phyloP scores from a whole-genome alignment of 1,284 basidiomycete genomes.

The Agroathelia rolfsii region DNA sequence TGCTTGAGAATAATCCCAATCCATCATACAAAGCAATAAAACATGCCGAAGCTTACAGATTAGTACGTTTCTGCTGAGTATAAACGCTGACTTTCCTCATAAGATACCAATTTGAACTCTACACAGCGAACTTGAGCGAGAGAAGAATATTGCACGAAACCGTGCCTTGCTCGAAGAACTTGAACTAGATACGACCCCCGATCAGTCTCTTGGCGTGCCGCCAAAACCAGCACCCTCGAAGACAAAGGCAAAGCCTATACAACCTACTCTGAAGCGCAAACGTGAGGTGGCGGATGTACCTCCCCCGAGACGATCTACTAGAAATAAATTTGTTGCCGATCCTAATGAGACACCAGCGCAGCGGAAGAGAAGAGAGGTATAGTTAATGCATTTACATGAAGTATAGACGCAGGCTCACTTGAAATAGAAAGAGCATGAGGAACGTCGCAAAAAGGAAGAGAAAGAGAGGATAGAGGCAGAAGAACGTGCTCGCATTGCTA shows the following conservation, averaged over 20 bases:
- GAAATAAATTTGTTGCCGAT: slow-evolving; percentile 30
- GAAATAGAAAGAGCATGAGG: slow-evolving; percentile 34
- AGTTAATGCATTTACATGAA: slow-evolving; percentile 12
- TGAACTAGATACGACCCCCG: slow-evolving; percentile 51
- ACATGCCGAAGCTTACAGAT: too few relatives aligned
- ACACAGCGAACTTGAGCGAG: slow-evolving; percentile 61
- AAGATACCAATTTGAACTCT: too few relatives aligned
- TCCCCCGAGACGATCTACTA: slow-evolving; percentile 52
- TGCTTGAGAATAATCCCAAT: too few relatives aligned
- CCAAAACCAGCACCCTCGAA: slow-evolving; percentile 24
- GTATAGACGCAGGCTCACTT: too few relatives aligned
- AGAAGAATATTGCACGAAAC: slow-evolving; percentile 72
- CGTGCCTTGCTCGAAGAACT: slow-evolving; percentile 61
- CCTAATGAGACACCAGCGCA: slow-evolving; percentile 55
- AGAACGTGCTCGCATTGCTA: slow-evolving; percentile 49
- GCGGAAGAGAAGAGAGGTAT: slow-evolving; percentile 55
- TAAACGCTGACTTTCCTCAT: too few relatives aligned
- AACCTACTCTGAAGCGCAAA: slow-evolving; percentile 42
- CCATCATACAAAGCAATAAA: too few relatives aligned
- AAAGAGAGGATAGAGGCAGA: slow-evolving; percentile 49
- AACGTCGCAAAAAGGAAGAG: slow-evolving; percentile 38
- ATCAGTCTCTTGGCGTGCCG: slow-evolving; percentile 37
- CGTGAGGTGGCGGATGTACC: slow-evolving; percentile 31
- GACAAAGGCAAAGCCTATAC: slow-evolving; percentile 51
- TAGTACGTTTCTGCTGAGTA: too few relatives aligned